Conservation (phyloP, 148 eudicot species). For the Camellia sinensis region DNA sequence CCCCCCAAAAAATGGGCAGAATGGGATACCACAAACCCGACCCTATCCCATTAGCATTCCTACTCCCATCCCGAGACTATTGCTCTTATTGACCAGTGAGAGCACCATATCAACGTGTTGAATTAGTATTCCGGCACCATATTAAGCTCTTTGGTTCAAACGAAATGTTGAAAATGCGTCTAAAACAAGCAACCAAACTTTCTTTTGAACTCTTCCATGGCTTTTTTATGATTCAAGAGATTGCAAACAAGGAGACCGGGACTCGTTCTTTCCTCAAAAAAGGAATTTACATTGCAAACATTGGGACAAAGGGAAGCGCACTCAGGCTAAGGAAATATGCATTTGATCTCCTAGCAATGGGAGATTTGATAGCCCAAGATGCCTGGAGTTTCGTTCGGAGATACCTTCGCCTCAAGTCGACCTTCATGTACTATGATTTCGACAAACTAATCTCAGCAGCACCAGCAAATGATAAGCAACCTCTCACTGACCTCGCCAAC, state of each 20-base stretch:
- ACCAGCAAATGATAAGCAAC: slow-evolving; percentile 48
- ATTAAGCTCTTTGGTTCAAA: no score
- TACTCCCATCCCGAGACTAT: no score
- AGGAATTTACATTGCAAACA: slow-evolving; percentile 64
- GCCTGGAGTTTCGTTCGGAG: slow-evolving; percentile 63
- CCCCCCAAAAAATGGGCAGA: no score
- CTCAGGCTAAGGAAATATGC: slow-evolving; percentile 60
- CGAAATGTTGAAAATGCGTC: no score
- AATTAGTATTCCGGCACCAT: no score
- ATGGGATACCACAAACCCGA: no score
- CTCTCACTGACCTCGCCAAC: slow-evolving; percentile 71
- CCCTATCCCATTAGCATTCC: no score
- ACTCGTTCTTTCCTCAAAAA: slow-evolving; percentile 71
- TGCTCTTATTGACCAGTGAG: no score
- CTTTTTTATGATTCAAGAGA: slow-evolving; percentile 38
- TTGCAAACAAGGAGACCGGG: slow-evolving; percentile 74
- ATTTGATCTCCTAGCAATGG: slow-evolving; percentile 83
- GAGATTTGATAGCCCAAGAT: slow-evolving; percentile 66
- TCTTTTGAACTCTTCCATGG: background rate
- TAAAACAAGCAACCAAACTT: background rate
- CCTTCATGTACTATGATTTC: slow-evolving; percentile 80
- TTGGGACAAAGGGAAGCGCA: slow-evolving; percentile 54
- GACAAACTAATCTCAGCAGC: slow-evolving; percentile 78
- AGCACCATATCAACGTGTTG: no score
- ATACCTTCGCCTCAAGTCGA: slow-evolving; percentile 63